Evolutionary conservation across 805 yeast genomes (phyloP).

Genomic region (Suhomyces vadensis): DNA sequence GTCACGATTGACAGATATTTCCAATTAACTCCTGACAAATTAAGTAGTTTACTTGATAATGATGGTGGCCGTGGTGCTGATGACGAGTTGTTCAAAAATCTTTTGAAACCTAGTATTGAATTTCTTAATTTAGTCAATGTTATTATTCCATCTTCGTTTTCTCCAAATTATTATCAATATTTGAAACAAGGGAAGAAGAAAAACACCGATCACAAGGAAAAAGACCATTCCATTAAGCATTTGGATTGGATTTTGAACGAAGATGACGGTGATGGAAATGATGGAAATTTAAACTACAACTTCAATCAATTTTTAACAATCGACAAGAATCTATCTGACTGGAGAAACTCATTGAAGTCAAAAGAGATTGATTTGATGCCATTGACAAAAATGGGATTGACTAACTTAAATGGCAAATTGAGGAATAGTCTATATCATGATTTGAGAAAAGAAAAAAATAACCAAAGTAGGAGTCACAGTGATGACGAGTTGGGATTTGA

Average conservation of each 20-base stretch:
- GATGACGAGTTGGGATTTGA: background rate
- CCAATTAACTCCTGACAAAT: constrained; percentile 45
- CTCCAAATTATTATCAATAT: constrained; percentile 47
- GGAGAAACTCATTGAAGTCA: constrained; percentile 40
- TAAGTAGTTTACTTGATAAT: constrained; percentile 33
- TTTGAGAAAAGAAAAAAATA: constrained; percentile 16
- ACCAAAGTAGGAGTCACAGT: background rate
- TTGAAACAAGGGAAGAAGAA: constrained; percentile 25
- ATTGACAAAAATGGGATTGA: constrained; percentile 28
- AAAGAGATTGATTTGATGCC: constrained; percentile 24
- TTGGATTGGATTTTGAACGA: constrained; percentile 47
- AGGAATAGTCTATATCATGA: constrained; percentile 34
- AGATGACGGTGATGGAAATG: constrained; percentile 50
- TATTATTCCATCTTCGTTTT: constrained; percentile 47
- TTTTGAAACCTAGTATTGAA: constrained; percentile 44
- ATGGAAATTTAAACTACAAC: constrained; percentile 47
- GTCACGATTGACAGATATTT: constrained; percentile 47
- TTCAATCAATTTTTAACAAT: constrained; percentile 44
- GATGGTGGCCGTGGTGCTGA: constrained; percentile 16
- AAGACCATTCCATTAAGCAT: constrained; percentile 16
- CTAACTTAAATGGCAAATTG: constrained; percentile 22
- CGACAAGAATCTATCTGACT: constrained; percentile 41
- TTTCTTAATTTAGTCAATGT: constrained; percentile 45
- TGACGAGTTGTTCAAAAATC: constrained; percentile 37
- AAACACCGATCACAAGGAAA: constrained; percentile 22